Evolutionary conservation across 2,329 filamentous ascomycete genomes (phyloP).

Genomic region (Fusarium anguioides): DNA sequence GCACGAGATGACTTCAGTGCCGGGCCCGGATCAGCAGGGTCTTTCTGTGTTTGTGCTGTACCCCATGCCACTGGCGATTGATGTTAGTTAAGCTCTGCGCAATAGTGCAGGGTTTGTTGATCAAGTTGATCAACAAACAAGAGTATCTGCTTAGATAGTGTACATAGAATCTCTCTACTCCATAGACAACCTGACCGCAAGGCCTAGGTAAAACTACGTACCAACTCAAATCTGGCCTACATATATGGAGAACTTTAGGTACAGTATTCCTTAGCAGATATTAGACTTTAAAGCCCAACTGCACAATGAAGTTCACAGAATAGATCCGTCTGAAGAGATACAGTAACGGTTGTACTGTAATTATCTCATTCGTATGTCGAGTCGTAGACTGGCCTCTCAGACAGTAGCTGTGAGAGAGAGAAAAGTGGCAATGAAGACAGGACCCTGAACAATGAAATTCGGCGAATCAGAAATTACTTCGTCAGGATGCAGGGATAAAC

Average conservation of each 20-base stretch:
- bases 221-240: too few species aligned
- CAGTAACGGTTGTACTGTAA: constrained; percentile 26
- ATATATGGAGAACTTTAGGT: too few species aligned
- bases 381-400: constrained; percentile 25
- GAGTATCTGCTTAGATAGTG: too few species aligned
- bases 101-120: constrained; percentile 7
- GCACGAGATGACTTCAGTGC: constrained; percentile 38
- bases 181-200: too few species aligned
- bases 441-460: constrained; percentile 39
- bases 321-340: too few species aligned
- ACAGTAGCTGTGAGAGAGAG: not conserved
- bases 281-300: too few species aligned
- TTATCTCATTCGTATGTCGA: constrained; percentile 36
- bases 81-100: constrained; percentile 22
- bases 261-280: too few species aligned
- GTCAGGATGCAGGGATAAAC: constrained; percentile 21
- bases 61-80: constrained; percentile 9
- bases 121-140: too few species aligned
- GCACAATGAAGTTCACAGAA: too few species aligned
- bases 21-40: constrained; percentile 43
- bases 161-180: too few species aligned
- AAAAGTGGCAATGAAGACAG: constrained; percentile 26
- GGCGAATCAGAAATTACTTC: constrained; percentile 24
- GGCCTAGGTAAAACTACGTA: too few species aligned
- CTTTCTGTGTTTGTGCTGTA: constrained; percentile 28